Conservation (phyloP, 805 yeast genomes). For the Soucietia sequanensis region DNA sequence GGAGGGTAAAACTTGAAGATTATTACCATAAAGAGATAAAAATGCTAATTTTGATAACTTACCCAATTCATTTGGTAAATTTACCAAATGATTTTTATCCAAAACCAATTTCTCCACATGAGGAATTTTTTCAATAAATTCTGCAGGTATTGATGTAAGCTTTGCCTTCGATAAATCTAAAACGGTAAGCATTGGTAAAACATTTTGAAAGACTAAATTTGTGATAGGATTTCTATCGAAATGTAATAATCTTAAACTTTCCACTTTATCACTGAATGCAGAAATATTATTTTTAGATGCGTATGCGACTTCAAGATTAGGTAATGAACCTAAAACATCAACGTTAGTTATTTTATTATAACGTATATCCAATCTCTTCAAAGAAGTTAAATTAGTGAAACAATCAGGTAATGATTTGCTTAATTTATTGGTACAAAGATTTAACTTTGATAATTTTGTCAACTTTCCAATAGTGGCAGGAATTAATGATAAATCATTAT, state of each 20-base stretch:
- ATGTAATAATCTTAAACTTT: constrained; percentile 64
- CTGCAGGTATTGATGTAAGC: constrained; percentile 67
- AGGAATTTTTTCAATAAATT: constrained; percentile 59
- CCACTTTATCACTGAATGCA: constrained; percentile 61
- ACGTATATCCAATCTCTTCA: constrained; percentile 74
- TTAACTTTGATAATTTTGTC: constrained; percentile 61
- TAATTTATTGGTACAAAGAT: constrained; percentile 71
- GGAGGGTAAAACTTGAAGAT: constrained; percentile 66
- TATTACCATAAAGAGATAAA: constrained; percentile 72
- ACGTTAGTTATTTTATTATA: constrained; percentile 61
- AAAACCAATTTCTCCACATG: constrained; percentile 70
- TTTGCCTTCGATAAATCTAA: constrained; percentile 82
- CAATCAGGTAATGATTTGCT: constrained; percentile 50
- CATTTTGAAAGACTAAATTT: constrained; percentile 51
- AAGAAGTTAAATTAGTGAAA: constrained; percentile 50
- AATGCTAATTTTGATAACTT: constrained; percentile 56
- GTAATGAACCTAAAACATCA: constrained; percentile 54
- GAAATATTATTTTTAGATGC: constrained; percentile 77
- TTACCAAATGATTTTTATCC: constrained; percentile 79
- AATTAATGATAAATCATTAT: constrained; percentile 62
- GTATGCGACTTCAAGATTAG: constrained; percentile 67
- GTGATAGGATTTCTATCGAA: constrained; percentile 86
- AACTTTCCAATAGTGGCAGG: constrained; percentile 64
- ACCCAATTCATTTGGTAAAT: constrained; percentile 69
- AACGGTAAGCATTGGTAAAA: constrained; percentile 61